Percentiles rank a stretch among this genome's conserved stretches.
Conservation (phyloP, 1,139 yeast genomes). For the Candida tetrigidarum region DNA sequence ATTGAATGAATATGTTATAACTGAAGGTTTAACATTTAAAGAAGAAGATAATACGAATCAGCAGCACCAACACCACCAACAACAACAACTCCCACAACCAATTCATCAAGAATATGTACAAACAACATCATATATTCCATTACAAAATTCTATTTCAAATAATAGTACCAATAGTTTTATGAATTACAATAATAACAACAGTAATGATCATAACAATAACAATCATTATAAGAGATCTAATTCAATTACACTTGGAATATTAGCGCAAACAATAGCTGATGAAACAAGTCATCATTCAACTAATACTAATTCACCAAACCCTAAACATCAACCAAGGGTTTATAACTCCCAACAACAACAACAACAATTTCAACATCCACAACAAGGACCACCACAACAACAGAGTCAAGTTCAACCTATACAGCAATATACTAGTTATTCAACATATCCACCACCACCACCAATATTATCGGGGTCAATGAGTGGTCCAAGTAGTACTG, state of each 20-base stretch:
- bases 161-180: slow-evolving; percentile 8
- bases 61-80: background rate
- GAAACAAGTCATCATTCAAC: slow-evolving; percentile 8
- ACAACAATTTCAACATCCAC: slow-evolving; percentile 3
- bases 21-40: slow-evolving; percentile 15
- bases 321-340: slow-evolving; percentile 5
- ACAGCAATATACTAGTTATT: slow-evolving; percentile 12
- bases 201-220: too few relatives aligned
- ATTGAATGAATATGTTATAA: slow-evolving; percentile 20
- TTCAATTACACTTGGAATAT: slow-evolving; percentile 18
- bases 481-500: background rate
- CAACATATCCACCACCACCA: slow-evolving; percentile 20
- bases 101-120: slow-evolving; percentile 3
- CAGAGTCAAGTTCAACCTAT: slow-evolving; percentile 5
- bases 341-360: slow-evolving; percentile 8
- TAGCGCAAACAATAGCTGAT: slow-evolving; percentile 12
- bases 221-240: slow-evolving; percentile 15
- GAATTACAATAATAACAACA: slow-evolving; percentile 5
- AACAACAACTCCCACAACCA: slow-evolving; percentile 6
- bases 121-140: slow-evolving; percentile 2
- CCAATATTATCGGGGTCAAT: slow-evolving; percentile 14
- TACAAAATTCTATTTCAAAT: slow-evolving; percentile 3
- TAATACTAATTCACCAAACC: slow-evolving; percentile 2
- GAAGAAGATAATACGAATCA: slow-evolving; percentile 12
- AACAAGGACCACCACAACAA: slow-evolving; percentile 7